These are phyloP conservation scores for Alternaria hordeiaustralica DNA, from an alignment of 2,329 filamentous ascomycete species.

Conservation along the genomic window DNA sequence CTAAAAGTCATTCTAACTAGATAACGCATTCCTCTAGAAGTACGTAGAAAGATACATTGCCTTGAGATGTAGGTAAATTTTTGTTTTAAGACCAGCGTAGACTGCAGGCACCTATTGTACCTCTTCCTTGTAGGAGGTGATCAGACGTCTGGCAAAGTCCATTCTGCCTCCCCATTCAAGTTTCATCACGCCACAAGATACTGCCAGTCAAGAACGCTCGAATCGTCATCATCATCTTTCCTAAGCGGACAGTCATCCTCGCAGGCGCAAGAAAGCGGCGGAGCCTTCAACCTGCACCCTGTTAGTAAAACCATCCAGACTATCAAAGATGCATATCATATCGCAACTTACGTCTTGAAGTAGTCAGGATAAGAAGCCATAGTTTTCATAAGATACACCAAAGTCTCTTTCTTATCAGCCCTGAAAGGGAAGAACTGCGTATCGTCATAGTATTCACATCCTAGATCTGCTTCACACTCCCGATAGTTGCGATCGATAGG, in stretches of 20 bases:
- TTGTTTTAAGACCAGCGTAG: background rate
- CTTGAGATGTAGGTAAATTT: too few relatives aligned
- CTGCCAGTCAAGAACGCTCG: background rate
- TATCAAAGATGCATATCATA: background rate
- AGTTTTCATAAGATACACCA: background rate
- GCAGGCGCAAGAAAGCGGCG: background rate
- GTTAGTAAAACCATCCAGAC: background rate
- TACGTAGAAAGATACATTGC: too few relatives aligned
- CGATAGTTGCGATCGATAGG: background rate
- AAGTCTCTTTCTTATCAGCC: background rate
- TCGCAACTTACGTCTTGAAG: background rate
- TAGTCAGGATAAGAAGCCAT: background rate
- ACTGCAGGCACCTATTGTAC: fast-evolving
- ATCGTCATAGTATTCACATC: background rate
- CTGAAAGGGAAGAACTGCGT: background rate
- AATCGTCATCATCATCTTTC: background rate
- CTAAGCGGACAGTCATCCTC: background rate
- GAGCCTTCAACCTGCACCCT: background rate
- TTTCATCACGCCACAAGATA: background rate
- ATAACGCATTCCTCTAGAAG: background rate
- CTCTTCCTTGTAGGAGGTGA: background rate
- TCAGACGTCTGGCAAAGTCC: background rate
- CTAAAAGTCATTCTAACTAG: background rate
- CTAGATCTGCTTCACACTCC: background rate
- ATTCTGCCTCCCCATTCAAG: background rate